phyloP scores from a whole-genome alignment of 441 rosid genomes.

The Erodium trifolium region DNA sequence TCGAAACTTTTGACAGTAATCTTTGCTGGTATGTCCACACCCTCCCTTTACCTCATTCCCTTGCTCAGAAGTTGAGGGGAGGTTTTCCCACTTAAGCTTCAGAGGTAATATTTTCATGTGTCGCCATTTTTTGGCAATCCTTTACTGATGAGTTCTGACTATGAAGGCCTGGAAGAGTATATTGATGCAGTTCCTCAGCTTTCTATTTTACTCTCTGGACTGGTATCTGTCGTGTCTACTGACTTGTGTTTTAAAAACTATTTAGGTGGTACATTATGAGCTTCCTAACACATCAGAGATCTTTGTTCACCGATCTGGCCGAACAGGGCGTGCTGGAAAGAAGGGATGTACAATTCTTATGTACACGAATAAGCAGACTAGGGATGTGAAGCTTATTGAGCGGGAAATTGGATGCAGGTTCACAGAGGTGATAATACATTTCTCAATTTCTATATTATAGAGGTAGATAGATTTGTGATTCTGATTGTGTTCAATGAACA shows the following conservation, averaged over 20 bases:
- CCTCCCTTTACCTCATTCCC: no score
- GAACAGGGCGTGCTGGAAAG: constrained; percentile 99
- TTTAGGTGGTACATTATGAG: constrained; percentile 84
- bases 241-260: no score
- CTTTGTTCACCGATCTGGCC: constrained; percentile 98
- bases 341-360: constrained; percentile 82
- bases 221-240: no score
- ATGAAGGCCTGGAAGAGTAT: not conserved
- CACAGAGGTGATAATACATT: constrained; percentile 47
- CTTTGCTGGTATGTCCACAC: no score
- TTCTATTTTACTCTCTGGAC: not conserved
- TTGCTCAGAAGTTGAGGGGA: no score
- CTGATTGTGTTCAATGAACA: constrained; percentile 18
- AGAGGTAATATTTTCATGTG: not conserved
- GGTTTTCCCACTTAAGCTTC: not conserved
- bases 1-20: no score
- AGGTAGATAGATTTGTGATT: not conserved
- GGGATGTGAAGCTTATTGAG: constrained; percentile 62
- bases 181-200: no score
- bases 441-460: constrained; percentile 10
- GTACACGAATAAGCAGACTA: constrained; percentile 54
- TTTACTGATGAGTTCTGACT: not conserved
- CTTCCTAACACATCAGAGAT: constrained; percentile 83
- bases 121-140: not conserved
- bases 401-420: constrained; percentile 81